Evolutionary conservation across 1,139 yeast species (phyloP).

Genomic region (Lodderomyces metapsilosis): DNA sequence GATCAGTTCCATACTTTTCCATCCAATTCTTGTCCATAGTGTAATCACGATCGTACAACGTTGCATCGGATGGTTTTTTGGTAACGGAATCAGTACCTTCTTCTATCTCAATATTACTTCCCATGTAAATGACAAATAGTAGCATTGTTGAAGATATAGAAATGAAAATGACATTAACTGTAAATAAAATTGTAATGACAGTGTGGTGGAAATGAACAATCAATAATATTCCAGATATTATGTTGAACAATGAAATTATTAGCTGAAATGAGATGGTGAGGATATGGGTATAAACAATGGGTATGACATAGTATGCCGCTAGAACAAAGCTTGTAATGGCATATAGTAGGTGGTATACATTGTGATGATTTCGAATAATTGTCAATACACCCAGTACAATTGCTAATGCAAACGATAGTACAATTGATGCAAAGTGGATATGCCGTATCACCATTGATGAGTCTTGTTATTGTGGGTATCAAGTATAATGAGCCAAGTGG

Average conservation of each 20-base stretch:
- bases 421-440: constrained; percentile 9
- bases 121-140: background rate
- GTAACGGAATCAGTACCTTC: constrained; percentile 4
- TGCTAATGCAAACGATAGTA: constrained; percentile 6
- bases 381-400: constrained; percentile 7
- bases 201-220: constrained; percentile 4
- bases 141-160: constrained; percentile 11
- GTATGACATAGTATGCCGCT: constrained; percentile 5
- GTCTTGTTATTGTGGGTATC: background rate
- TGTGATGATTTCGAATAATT: constrained; percentile 5
- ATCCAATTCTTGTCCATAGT: constrained; percentile 11
- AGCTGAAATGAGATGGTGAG: constrained; percentile 10
- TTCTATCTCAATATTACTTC: background rate
- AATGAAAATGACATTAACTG: constrained; percentile 16
- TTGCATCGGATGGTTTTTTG: constrained; percentile 12
- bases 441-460: constrained; percentile 9
- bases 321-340: constrained; percentile 8
- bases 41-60: constrained; percentile 9
- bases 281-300: constrained; percentile 5
- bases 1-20: background rate
- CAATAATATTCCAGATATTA: constrained; percentile 20
- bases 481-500: background rate
- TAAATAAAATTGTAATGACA: constrained; percentile 12
- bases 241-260: constrained; percentile 16
- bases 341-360: constrained; percentile 8